Evolutionary conservation across 1,284 basidiomycete species (phyloP).

Genomic region (Singerocomus rubriflavus): DNA sequence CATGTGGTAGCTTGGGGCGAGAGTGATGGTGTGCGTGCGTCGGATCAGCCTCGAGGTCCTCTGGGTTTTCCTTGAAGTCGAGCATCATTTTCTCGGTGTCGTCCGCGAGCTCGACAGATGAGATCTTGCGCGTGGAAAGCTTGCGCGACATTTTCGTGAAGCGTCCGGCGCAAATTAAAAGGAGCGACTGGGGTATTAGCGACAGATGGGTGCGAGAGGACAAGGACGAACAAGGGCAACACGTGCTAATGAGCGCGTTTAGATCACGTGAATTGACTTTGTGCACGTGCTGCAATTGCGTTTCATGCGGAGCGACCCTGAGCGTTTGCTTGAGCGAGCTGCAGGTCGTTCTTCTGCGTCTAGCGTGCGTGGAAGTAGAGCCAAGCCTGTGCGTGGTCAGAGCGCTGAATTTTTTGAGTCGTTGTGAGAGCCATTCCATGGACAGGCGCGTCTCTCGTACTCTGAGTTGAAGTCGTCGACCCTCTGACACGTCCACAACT

Average conservation of each 20-base stretch:
- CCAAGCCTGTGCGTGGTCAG: slow-evolving; percentile 8
- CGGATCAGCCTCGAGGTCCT: slow-evolving; percentile 3
- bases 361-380: background rate
- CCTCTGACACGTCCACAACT: slow-evolving; percentile 13
- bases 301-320: background rate
- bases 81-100: slow-evolving; percentile 27
- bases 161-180: slow-evolving; percentile 32
- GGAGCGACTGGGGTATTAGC: slow-evolving; percentile 24
- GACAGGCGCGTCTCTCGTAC: slow-evolving; percentile 32
- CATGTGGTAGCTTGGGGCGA: slow-evolving; percentile 9
- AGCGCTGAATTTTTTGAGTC: background rate
- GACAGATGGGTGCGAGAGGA: slow-evolving; percentile 4
- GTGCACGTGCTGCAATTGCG: slow-evolving; percentile 10
- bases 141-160: slow-evolving; percentile 19
- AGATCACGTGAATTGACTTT: slow-evolving; percentile 34
- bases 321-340: background rate
- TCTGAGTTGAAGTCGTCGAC: slow-evolving; percentile 5
- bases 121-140: slow-evolving; percentile 13
- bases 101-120: slow-evolving; percentile 8
- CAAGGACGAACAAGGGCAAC: slow-evolving; percentile 10
- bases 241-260: slow-evolving; percentile 26
- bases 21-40: slow-evolving; percentile 2
- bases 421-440: slow-evolving; percentile 9
- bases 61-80: background rate
- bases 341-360: background rate